These are phyloP conservation scores for Trichosphaerium sp. DNA, from an alignment of 78 protist genomes.

Conservation along the genomic window DNA sequence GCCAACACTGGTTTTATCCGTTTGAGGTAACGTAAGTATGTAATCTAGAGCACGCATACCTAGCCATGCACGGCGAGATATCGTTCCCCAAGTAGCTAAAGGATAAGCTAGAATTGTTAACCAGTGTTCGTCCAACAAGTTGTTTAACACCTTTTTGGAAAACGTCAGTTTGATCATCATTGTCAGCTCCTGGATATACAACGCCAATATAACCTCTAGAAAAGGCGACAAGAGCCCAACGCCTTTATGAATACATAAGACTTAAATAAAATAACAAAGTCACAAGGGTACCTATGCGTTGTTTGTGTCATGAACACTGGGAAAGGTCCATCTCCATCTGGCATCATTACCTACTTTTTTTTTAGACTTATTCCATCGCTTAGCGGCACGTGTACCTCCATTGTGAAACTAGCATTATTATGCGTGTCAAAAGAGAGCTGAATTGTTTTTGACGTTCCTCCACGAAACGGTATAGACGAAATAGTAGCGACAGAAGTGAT, in stretches of 20 bases:
- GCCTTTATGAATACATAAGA: too few species aligned
- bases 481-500: neutral
- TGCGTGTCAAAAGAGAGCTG: neutral
- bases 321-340: neutral
- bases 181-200: constrained; percentile 8
- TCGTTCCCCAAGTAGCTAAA: neutral
- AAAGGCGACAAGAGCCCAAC: neutral
- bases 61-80: neutral
- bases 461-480: neutral
- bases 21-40: neutral
- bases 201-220: neutral
- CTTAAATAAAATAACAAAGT: too few species aligned
- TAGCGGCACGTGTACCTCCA: too few species aligned
- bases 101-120: constrained; percentile 4
- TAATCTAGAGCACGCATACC: neutral
- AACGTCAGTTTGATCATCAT: neutral
- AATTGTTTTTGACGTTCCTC: neutral
- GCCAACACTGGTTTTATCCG: neutral
- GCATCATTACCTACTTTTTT: neutral
- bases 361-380: too few species aligned
- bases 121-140: too few species aligned
- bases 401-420: neutral
- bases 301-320: constrained; percentile 11
- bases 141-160: too few species aligned
- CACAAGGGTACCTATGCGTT: constrained; percentile 2